These are phyloP conservation scores for Penicillium olsonii DNA, from an alignment of 2,329 filamentous ascomycete species.

Conservation along the genomic window DNA sequence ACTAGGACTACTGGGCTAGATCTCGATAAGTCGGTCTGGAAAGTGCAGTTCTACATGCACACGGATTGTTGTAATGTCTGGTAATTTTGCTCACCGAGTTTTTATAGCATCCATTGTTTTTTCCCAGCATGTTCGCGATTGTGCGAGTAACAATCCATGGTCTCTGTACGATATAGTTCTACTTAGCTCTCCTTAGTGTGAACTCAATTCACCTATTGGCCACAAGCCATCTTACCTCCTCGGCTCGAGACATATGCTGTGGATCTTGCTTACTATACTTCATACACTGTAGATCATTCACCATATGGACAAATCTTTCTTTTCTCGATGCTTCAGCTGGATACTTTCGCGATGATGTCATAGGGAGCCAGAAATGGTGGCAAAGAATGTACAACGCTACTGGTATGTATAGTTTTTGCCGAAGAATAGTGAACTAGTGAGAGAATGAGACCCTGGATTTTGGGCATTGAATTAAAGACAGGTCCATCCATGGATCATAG, in stretches of 20 bases:
- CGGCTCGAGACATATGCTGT: not conserved
- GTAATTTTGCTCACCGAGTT: constrained; percentile 2
- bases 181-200: not conserved
- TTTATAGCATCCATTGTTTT: not conserved
- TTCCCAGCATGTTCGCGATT: not conserved
- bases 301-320: not conserved
- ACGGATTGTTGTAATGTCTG: not conserved
- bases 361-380: not conserved
- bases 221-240: not conserved
- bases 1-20: constrained; percentile 4
- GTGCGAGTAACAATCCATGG: not conserved
- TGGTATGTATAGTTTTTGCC: no score
- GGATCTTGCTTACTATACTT: no score
- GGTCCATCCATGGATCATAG: not conserved
- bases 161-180: not conserved
- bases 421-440: not conserved
- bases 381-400: not conserved
- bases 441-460: not conserved
- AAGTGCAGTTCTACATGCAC: constrained; percentile 6
- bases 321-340: not conserved
- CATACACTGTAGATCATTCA: no score
- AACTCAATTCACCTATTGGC: not conserved
- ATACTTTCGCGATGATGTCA: not conserved
- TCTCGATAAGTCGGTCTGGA: constrained; percentile 14
- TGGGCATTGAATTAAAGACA: not conserved